Evolutionary conservation across 805 yeast species (phyloP), one percentile per base, ranked within the genome.

Genomic region (Candida germanica): DNA sequence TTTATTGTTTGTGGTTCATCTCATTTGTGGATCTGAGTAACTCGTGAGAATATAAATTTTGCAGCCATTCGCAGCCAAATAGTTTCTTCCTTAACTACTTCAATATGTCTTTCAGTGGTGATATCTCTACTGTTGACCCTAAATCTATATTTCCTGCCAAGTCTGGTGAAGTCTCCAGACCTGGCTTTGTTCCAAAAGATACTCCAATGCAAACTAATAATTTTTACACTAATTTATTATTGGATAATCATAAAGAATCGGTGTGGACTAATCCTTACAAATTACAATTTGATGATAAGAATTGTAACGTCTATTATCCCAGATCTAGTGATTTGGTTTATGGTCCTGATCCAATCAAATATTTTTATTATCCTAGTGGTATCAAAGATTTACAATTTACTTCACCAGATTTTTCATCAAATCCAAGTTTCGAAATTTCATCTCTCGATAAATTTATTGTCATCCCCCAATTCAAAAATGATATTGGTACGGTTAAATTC

Each of bases 401-500:
- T 5, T 40, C 42, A 16, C 26, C 38, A 3, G 46, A 42, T 33
- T 46, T 42, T 22, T 26, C 12, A 13, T 18, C 36, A 14, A 25
- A 26, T n/a, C 39, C 39, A 3, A 12, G 7, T 5, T 44, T 44
- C 31, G 19, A 35, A 9, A 29, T 48, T 14, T 28, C 30, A 3
- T 30, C 21, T n/a, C 31, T 41, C 31, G 18, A 40, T 6, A 49
- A 49, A 32, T 47, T 43, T 37, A 36, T 46, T 7, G 44, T 39
- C 8, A 46, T 44, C 16, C 40, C 51, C 4, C 32, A 34, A 6
- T 44, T 39, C 20, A 28, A 46, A 16, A 41, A 41, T 14, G 16
- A 15, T 12, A 91, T 89, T 0, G 66, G 73, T 19, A 61, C 53
- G 12, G 50, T 78, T 26, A 53, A 58, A n/a, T 48, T 72, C 18